These are phyloP conservation scores for Sporothrix sp. DNA, from an alignment of 2,329 filamentous ascomycete species.

Conservation along the genomic window DNA sequence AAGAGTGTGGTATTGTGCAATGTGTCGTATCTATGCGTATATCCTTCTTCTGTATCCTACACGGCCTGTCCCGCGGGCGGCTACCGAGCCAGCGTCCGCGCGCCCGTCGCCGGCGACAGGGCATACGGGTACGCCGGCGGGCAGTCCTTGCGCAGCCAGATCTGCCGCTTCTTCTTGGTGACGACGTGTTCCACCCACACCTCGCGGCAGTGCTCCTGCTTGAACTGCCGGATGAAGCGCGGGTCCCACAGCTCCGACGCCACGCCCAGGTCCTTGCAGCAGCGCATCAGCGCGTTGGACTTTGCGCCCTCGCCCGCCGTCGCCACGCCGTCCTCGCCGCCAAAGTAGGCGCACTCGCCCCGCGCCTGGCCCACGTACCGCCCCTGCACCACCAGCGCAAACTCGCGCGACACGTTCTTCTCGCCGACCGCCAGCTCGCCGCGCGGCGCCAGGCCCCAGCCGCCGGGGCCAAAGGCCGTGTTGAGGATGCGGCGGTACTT, in stretches of 20 bases:
- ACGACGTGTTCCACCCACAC: conserved; percentile 79
- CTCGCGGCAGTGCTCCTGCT: conserved; percentile 64
- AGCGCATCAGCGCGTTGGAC: conserved; percentile 94
- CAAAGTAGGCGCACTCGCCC: conserved; percentile 91
- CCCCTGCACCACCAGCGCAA: conserved; percentile 80
- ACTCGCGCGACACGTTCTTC: conserved; percentile 77
- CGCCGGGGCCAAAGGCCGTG: conserved; percentile 83
- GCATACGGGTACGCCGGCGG: conserved; percentile 54
- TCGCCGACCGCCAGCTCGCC: conserved; percentile 78
- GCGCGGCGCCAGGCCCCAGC: conserved; percentile 86
- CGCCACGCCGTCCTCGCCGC: conserved; percentile 73
- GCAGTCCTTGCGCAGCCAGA: conserved; percentile 80
- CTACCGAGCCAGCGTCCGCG: neutral
- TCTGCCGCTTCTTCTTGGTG: conserved; percentile 82
- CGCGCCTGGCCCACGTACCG: conserved; percentile 88
- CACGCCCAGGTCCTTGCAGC: conserved; percentile 95
- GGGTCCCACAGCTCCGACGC: conserved; percentile 97
- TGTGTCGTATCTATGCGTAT: neutral
- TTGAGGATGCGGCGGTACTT: conserved; percentile 92
- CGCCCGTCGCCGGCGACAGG: neutral
- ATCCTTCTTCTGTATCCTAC: neutral
- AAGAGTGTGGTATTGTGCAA: neutral
- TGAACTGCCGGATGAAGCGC: conserved; percentile 74
- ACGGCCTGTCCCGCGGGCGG: no score
- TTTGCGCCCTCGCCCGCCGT: conserved; percentile 95